Percentiles rank a stretch among this genome's conserved stretches.
These are phyloP conservation scores for Neurospora sublineolata DNA, from an alignment of 495 filamentous ascomycete species.

Conservation along the genomic window DNA sequence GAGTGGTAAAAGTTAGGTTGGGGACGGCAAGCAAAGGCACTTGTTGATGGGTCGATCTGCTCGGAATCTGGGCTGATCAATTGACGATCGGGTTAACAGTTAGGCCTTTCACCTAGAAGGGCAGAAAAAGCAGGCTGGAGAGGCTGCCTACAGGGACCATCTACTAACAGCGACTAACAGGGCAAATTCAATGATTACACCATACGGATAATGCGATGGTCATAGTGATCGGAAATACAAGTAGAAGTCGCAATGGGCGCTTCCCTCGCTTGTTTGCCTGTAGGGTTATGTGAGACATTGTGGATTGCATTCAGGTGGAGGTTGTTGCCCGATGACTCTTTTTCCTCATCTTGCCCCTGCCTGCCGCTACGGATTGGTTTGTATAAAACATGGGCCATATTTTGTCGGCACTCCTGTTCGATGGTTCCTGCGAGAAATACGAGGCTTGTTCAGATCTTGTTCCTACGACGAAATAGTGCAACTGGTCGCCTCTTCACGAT, in stretches of 20 bases:
- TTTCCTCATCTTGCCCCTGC: neutral
- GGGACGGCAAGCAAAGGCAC: neutral
- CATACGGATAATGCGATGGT: neutral
- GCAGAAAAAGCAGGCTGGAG: neutral
- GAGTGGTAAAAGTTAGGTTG: neutral
- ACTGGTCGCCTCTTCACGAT: neutral
- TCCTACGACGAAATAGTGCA: neutral
- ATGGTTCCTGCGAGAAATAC: neutral
- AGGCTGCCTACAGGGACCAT: neutral
- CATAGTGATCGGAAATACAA: neutral
- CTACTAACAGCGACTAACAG: neutral
- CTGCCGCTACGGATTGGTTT: neutral
- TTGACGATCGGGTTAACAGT: conserved; percentile 11
- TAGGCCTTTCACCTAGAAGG: neutral
- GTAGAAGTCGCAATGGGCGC: neutral
- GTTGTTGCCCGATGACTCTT: neutral
- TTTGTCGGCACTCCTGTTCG: neutral
- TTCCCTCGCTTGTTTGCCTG: neutral
- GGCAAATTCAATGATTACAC: neutral
- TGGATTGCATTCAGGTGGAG: neutral
- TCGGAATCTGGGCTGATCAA: conserved; percentile 24
- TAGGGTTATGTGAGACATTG: neutral
- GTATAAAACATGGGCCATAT: neutral
- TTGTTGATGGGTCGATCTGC: conserved; percentile 20
- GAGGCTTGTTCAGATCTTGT: neutral